phyloP scores from a whole-genome alignment of 208 protist genomes.

The Leishmania aethiopica region DNA sequence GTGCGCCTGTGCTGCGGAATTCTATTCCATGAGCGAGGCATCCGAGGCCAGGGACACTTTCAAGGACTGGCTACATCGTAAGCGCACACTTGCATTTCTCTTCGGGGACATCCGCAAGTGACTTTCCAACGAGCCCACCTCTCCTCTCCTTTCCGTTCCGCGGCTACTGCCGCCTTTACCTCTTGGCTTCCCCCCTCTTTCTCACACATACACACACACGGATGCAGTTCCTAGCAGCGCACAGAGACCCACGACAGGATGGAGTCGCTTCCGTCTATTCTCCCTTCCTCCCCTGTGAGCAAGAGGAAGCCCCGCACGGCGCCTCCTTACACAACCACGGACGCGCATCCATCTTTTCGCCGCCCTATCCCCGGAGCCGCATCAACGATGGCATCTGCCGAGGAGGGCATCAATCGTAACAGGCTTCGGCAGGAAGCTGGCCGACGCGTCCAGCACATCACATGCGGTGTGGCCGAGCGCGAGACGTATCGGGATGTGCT shows the following conservation, averaged over 20 bases:
- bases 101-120: background rate
- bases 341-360: background rate
- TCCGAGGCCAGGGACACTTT: background rate
- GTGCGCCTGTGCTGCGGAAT: background rate
- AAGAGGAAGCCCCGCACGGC: background rate
- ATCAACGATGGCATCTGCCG: conserved; percentile 1
- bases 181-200: too few species aligned
- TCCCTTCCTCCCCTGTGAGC: background rate
- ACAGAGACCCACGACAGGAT: background rate
- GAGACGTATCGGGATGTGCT: conserved; percentile 56
- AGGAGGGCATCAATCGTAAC: conserved; percentile 30
- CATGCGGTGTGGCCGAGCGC: conserved; percentile 29
- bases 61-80: background rate
- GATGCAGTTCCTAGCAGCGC: background rate
- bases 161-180: background rate
- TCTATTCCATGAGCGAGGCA: background rate
- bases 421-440: conserved; percentile 29
- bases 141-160: background rate
- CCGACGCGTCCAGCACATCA: conserved; percentile 29
- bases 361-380: background rate
- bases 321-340: background rate
- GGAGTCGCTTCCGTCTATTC: conserved; percentile 10
- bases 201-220: background rate
- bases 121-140: background rate
- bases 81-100: background rate